These are phyloP conservation scores for Penicillium sp. DNA, from an alignment of 2,329 filamentous ascomycete species.

Conservation along the genomic window DNA sequence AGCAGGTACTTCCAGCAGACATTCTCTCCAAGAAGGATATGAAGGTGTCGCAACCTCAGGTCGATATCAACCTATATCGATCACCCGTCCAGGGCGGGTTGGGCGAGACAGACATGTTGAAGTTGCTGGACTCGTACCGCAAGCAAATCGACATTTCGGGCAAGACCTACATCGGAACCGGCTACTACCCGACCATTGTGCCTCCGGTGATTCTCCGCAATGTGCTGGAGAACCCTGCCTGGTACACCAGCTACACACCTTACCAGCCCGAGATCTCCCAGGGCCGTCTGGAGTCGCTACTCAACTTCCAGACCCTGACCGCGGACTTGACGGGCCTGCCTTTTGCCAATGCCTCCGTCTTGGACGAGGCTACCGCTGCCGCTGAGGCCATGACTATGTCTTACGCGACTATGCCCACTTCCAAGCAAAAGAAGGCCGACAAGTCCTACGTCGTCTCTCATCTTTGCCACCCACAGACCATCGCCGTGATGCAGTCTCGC, in stretches of 20 bases:
- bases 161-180: conserved; percentile 70
- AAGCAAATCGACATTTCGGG: conserved; percentile 57
- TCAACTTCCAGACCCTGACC: conserved; percentile 95
- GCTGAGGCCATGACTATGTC: conserved; percentile 95
- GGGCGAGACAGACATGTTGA: conserved; percentile 41
- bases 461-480: conserved; percentile 76
- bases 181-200: conserved; percentile 81
- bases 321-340: conserved; percentile 79
- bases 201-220: conserved; percentile 91
- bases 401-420: conserved; percentile 64
- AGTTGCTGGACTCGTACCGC: conserved; percentile 35
- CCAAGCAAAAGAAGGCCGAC: conserved; percentile 65
- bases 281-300: conserved; percentile 79
- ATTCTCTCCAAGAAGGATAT: conserved; percentile 65
- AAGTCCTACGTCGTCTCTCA: conserved; percentile 83
- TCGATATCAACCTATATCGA: conserved; percentile 37
- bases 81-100: conserved; percentile 41
- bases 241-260: conserved; percentile 97
- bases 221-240: conserved; percentile 83
- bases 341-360: conserved; percentile 82
- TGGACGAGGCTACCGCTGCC: conserved; percentile 88
- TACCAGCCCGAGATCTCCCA: conserved; percentile 98
- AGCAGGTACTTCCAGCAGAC: conserved; percentile 73
- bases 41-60: conserved; percentile 48
- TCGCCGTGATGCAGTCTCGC: conserved; percentile 74